A percentile compares a stretch with the other conserved stretches of the same genome.
phyloP scores from a whole-genome alignment of 129 eudicot species.

The Chrysanthemum makinoi region DNA sequence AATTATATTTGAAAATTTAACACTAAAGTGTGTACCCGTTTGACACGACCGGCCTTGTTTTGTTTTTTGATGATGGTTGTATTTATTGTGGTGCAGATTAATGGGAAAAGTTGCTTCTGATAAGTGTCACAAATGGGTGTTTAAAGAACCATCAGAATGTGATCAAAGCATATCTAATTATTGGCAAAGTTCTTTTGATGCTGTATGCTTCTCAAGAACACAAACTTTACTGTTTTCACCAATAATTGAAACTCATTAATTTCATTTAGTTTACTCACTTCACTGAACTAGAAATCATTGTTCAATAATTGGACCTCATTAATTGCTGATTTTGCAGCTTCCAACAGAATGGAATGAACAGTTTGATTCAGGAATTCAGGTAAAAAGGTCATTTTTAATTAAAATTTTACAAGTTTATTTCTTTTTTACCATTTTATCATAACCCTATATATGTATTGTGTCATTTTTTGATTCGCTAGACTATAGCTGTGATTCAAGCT shows the following conservation, averaged over 20 bases:
- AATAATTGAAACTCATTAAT: slow-evolving; percentile 10
- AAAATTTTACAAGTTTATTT: slow-evolving; percentile 5
- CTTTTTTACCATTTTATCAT: background rate
- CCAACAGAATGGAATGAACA: slow-evolving; percentile 98
- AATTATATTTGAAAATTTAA: no score
- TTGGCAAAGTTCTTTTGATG: slow-evolving; percentile 49
- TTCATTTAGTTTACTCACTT: background rate
- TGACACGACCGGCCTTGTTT: background rate
- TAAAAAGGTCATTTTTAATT: background rate
- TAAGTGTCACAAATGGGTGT: slow-evolving; percentile 97
- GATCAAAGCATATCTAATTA: slow-evolving; percentile 46
- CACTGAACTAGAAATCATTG: slow-evolving; percentile 3
- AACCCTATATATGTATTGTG: slow-evolving; percentile 7
- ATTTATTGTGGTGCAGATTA: slow-evolving; percentile 6
- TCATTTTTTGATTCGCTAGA: slow-evolving; percentile 36
- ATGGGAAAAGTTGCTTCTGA: slow-evolving; percentile 99
- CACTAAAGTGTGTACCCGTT: no score
- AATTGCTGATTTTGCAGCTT: slow-evolving; percentile 56
- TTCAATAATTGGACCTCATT: slow-evolving; percentile 10
- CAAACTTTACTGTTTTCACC: slow-evolving; percentile 8
- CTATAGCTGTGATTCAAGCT: slow-evolving; percentile 98
- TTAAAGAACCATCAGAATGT: slow-evolving; percentile 45
- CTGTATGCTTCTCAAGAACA: slow-evolving; percentile 32
- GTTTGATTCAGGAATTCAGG: slow-evolving; percentile 99
- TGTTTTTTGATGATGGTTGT: slow-evolving; percentile 28